phyloP scores from a whole-genome alignment of 306 rosid species.

The Acacia melanoxylon region DNA sequence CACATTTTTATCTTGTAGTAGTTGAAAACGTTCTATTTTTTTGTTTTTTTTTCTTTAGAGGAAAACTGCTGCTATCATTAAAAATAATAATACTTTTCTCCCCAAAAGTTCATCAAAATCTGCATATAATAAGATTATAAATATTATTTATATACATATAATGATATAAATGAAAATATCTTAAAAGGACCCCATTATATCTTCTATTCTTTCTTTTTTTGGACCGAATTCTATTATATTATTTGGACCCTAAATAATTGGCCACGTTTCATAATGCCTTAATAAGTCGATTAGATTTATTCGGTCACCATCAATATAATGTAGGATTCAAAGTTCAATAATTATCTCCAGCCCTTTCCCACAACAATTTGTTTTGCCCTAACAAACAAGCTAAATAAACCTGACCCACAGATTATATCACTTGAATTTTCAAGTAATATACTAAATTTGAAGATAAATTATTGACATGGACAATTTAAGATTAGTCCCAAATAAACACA shows the following conservation, averaged over 20 bases:
- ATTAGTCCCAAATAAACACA: conserved; percentile 11
- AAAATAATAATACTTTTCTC: background rate
- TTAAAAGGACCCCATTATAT: background rate
- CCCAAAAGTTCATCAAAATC: background rate
- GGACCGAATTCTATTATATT: background rate
- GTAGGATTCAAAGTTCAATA: conserved; percentile 30
- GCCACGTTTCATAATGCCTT: conserved; percentile 13
- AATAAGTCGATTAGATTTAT: conserved; percentile 22
- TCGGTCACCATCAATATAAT: conserved; percentile 15
- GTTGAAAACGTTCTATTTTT: background rate
- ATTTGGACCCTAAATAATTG: conserved; percentile 21
- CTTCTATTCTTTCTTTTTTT: background rate
- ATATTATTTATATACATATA: background rate
- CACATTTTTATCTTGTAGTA: background rate
- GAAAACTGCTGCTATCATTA: background rate
- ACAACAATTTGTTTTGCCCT: conserved; percentile 8
- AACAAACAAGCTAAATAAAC: background rate
- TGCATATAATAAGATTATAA: too few relatives aligned
- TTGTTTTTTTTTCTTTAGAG: background rate
- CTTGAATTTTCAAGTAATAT: conserved; percentile 20
- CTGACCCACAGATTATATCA: conserved; percentile 2
- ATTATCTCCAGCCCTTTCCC: conserved; percentile 29
- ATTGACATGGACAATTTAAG: background rate
- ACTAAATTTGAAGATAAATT: background rate
- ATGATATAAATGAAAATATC: background rate